Evolutionary conservation across 805 yeast species (phyloP).

Genomic region (Suhomyces pyralidae): DNA sequence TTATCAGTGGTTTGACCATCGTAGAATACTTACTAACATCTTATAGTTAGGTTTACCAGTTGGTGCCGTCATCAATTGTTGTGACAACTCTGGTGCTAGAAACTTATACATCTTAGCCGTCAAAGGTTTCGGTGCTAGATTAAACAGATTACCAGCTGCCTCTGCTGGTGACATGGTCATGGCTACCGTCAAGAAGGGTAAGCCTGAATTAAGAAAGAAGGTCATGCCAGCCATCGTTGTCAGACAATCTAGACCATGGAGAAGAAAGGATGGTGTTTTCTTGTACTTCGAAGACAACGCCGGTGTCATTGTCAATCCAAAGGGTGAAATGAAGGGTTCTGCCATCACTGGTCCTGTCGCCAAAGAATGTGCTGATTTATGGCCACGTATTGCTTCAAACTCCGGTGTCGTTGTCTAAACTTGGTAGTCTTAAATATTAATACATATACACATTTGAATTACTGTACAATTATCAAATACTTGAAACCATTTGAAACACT

Average conservation of each 20-base stretch:
- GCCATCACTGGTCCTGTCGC: slow-evolving; percentile 99
- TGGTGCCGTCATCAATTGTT: slow-evolving; percentile 99
- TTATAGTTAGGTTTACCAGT: slow-evolving; percentile 94
- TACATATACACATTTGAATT: slow-evolving; percentile 3
- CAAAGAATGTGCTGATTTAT: slow-evolving; percentile 99
- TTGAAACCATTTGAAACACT: no score
- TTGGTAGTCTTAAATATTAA: slow-evolving; percentile 1
- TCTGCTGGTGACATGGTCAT: slow-evolving; percentile 99
- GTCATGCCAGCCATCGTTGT: slow-evolving; percentile 99
- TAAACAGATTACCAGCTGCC: slow-evolving; percentile 99
- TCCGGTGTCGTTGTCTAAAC: slow-evolving; percentile 99
- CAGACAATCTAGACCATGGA: slow-evolving; percentile 99
- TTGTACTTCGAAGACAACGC: slow-evolving; percentile 99
- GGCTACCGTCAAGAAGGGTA: slow-evolving; percentile 99
- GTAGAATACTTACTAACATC: slow-evolving; percentile 24
- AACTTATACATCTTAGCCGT: slow-evolving; percentile 98
- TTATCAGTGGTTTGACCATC: not conserved
- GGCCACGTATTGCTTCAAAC: slow-evolving; percentile 99
- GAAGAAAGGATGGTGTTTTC: slow-evolving; percentile 99
- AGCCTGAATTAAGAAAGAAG: slow-evolving; percentile 99
- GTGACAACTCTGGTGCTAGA: slow-evolving; percentile 99
- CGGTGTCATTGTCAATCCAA: slow-evolving; percentile 99
- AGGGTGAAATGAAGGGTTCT: slow-evolving; percentile 99
- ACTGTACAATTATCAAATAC: not conserved
- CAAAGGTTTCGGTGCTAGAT: slow-evolving; percentile 99